Evolutionary conservation across 2,329 filamentous ascomycete genomes (phyloP).

Genomic region (Ascochyta viciae-villosae): DNA sequence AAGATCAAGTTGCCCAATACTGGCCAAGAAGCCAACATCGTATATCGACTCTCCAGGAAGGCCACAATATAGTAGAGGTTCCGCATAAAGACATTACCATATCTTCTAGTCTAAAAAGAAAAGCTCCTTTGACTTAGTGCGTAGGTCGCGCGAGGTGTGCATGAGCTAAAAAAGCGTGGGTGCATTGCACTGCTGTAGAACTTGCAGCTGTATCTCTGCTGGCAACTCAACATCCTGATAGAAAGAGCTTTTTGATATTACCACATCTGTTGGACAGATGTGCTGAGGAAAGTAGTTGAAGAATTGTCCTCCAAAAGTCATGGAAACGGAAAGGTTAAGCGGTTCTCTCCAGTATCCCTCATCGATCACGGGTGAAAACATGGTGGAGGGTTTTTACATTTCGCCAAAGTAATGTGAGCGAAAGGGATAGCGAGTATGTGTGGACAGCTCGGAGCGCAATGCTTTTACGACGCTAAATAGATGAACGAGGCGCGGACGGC

Average conservation of each 20-base stretch:
- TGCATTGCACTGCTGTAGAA: slow-evolving; percentile 16
- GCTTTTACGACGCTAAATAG: too few species aligned
- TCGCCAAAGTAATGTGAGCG: too few species aligned
- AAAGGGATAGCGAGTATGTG: too few species aligned
- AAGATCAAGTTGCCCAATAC: not conserved
- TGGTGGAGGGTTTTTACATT: not conserved
- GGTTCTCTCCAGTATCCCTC: slow-evolving; percentile 1
- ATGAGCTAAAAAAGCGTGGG: slow-evolving; percentile 27
- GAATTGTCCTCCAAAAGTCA: not conserved
- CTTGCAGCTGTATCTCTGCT: slow-evolving; percentile 18
- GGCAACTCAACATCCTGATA: slow-evolving; percentile 7
- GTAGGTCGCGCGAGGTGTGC: slow-evolving; percentile 12
- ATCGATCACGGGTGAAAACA: not conserved
- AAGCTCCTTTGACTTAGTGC: slow-evolving; percentile 17
- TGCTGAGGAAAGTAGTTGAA: slow-evolving; percentile 6
- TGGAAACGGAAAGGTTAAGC: not conserved
- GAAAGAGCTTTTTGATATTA: not conserved
- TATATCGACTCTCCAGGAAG: not conserved
- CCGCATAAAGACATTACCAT: slow-evolving; percentile 11
- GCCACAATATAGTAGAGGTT: not conserved
- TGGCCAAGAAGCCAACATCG: not conserved
- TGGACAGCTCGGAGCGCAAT: too few species aligned
- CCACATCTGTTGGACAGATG: not conserved
- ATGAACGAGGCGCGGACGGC: too few species aligned
- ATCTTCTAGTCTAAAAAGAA: slow-evolving; percentile 14